A percentile compares a stretch with the other conserved stretches of the same genome.
Conservation (phyloP, 306 rosid species). For the Gynostemma pentaphyllum region DNA sequence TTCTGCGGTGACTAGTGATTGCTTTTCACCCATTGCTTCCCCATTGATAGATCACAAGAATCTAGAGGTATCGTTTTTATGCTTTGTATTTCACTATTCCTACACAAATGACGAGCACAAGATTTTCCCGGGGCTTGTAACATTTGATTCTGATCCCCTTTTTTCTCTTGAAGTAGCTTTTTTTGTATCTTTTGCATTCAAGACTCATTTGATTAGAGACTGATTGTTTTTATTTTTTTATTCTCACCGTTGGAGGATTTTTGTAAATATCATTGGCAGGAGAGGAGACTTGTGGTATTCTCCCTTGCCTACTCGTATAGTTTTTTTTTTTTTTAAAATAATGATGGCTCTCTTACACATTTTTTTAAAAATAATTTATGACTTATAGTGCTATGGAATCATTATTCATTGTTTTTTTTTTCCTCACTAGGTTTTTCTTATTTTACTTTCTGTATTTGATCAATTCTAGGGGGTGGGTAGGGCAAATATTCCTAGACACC, state of each 20-base stretch:
- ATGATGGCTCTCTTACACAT: background rate
- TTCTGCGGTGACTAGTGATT: conserved; percentile 34
- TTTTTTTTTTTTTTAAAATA: background rate
- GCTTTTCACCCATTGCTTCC: conserved; percentile 32
- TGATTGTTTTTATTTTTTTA: background rate
- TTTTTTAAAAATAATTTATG: background rate
- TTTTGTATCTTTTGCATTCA: background rate
- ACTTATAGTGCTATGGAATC: background rate
- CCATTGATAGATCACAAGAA: conserved; percentile 48
- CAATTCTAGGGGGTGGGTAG: background rate
- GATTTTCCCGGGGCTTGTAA: conserved; percentile 5
- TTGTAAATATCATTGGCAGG: background rate
- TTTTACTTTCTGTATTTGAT: background rate
- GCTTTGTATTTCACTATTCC: conserved; percentile 10
- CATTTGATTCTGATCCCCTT: background rate
- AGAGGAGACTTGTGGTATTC: background rate
- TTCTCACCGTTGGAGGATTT: background rate
- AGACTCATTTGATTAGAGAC: background rate
- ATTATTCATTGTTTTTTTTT: background rate
- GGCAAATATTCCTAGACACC: background rate
- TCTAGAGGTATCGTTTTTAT: conserved; percentile 47
- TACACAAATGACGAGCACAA: conserved; percentile 12
- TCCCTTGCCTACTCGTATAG: background rate
- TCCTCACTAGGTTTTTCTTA: background rate
- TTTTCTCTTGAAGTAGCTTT: background rate